Conservation (phyloP, 257 asterid genomes). For the Nyctanthes arbortristis region DNA sequence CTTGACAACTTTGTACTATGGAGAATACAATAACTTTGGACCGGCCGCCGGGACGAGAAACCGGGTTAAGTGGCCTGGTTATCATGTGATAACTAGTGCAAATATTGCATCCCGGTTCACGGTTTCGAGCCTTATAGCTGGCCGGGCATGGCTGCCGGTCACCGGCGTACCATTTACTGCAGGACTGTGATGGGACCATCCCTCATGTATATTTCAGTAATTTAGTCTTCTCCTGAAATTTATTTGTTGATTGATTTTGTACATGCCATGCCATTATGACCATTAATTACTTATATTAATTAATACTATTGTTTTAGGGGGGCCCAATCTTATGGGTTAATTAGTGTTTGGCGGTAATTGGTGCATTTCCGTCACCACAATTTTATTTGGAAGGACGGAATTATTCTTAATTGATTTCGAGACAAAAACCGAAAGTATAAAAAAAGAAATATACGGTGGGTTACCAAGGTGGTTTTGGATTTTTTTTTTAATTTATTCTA, state of each 20-base stretch:
- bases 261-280: slow-evolving; percentile 60
- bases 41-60: slow-evolving; percentile 44
- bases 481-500: no score
- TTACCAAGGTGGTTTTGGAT: no score
- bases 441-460: no score
- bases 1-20: slow-evolving; percentile 63
- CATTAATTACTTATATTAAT: slow-evolving; percentile 29
- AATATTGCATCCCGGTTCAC: slow-evolving; percentile 56
- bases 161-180: slow-evolving; percentile 81
- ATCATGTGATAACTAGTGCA: slow-evolving; percentile 39
- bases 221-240: slow-evolving; percentile 15
- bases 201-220: neutral
- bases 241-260: slow-evolving; percentile 51
- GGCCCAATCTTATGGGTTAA: no score
- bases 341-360: no score
- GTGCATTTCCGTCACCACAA: no score
- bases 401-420: no score
- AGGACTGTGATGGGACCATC: slow-evolving; percentile 42
- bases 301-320: slow-evolving; percentile 15
- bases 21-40: slow-evolving; percentile 74
- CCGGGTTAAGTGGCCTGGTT: slow-evolving; percentile 80
- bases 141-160: slow-evolving; percentile 69
- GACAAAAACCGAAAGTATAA: no score
- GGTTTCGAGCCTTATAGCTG: slow-evolving; percentile 64
- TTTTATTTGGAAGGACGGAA: no score